Evolutionary conservation across 352 stramenopile genomes (phyloP), one percentile per base, ranked within the genome.

Genomic region (Phytopythium boreale): DNA sequence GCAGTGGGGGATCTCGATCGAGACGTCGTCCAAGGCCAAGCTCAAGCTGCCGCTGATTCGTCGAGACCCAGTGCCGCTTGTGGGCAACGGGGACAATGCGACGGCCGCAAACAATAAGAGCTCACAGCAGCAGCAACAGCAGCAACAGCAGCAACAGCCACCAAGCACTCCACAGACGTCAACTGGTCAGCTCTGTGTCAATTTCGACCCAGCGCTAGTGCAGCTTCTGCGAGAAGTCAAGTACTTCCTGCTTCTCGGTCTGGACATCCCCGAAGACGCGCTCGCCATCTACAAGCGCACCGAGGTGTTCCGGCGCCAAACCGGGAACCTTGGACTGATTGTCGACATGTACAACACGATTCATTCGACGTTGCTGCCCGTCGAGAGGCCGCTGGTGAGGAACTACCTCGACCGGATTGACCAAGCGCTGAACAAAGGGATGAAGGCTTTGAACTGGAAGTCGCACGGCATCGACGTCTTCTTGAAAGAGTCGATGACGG

Each of bases 291-390:
- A 97, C 79, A 89, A 92, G 52, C 81, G 87, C 22, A 89, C 86
- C n/a, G 92, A 98, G 63, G 72, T 97, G 12, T 98, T 98, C 68
- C 78, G 91, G 4, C 72, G 90, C 2, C 91, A 98, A 57, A 98
- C 89, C 1, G 90, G 90, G 1, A 97, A 97, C 62, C 61, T 98
- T 5, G 93, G 97, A 53, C 75, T 98, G 34, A 97, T 98, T 39
- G 89, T 97, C 11, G 88, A 97, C 59, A 92, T 96, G 75, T 97
- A 97, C 77, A 98, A 98, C 73, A 89, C 75, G 17, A 93, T 98
- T 39, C 87, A 97, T 49, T 77, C 73, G 22, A 92, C 79, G 0
- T 52, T 98, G 2, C 68, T 98, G 7, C 83, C 90, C 0, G 93
- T 98, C 0, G 93, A 98, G 68, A 74, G 81, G 39, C 91, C 93